A percentile compares a stretch with the other conserved stretches of the same genome.
Evolutionary conservation across 78 protist genomes (phyloP).

Genomic region (Neovahlkampfia damariscottae): DNA sequence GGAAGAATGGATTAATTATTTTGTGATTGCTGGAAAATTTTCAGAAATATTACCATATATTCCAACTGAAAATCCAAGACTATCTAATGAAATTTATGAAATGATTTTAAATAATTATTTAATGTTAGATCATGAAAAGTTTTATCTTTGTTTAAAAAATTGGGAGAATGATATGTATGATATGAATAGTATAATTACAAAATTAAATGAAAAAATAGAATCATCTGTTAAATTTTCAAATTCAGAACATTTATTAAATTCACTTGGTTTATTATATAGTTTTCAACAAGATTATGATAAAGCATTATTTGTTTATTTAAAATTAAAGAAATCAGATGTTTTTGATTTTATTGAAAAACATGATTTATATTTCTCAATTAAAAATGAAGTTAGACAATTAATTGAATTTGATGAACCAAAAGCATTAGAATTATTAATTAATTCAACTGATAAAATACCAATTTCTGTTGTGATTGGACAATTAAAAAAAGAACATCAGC

Average conservation of each 20-base stretch:
- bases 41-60: conserved; percentile 44
- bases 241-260: background rate
- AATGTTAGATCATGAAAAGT: conserved; percentile 12
- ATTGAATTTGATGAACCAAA: conserved; percentile 27
- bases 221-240: background rate
- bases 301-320: conserved; percentile 47
- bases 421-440: conserved; percentile 49
- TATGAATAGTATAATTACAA: background rate
- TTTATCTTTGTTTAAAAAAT: conserved; percentile 21
- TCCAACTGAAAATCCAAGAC: conserved; percentile 37
- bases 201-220: background rate
- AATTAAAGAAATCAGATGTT: conserved; percentile 33
- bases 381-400: conserved; percentile 29
- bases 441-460: conserved; percentile 35
- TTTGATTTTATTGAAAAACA: conserved; percentile 46
- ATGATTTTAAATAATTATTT: conserved; percentile 38
- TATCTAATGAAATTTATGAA: conserved; percentile 41
- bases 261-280: conserved; percentile 29
- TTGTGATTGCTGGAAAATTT: conserved; percentile 8
- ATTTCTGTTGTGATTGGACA: conserved; percentile 43
- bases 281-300: conserved; percentile 26
- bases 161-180: conserved; percentile 57
- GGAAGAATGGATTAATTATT: conserved; percentile 49
- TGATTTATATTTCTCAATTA: conserved; percentile 34
- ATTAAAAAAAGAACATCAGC: background rate